Evolutionary conservation across 192 early-diverging fungal species (phyloP).

Genomic region (Geranomyces michiganensis): DNA sequence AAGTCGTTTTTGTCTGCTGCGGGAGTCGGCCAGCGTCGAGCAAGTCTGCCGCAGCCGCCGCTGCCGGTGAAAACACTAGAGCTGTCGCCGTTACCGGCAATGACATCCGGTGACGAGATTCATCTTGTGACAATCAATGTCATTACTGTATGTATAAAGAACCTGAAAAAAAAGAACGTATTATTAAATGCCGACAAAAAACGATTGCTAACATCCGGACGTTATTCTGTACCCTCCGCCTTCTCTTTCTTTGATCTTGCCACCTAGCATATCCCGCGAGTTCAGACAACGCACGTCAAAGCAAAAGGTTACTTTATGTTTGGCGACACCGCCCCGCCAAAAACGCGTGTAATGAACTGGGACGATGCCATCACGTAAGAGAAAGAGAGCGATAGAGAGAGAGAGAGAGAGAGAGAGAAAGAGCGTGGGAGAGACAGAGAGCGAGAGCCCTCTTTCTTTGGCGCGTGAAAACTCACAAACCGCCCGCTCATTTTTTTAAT

Average conservation of each 20-base stretch:
- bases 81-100: conserved; percentile 27
- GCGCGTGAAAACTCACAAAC: not conserved
- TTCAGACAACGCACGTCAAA: conserved; percentile 39
- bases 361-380: conserved; percentile 42
- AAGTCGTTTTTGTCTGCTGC: conserved; percentile 58
- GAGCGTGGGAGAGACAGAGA: too few species aligned
- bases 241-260: not conserved
- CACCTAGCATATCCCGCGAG: conserved; percentile 38
- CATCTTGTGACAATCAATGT: conserved; percentile 40
- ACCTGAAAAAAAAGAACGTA: too few species aligned
- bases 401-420: not conserved
- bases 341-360: conserved; percentile 39
- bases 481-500: conserved; percentile 12
- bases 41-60: conserved; percentile 34
- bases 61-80: conserved; percentile 50
- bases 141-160: conserved; percentile 34
- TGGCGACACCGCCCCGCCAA: conserved; percentile 35
- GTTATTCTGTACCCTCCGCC: not conserved
- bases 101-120: conserved; percentile 36
- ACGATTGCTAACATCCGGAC: not conserved
- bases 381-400: too few species aligned
- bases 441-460: too few species aligned
- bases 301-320: conserved; percentile 42
- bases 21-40: conserved; percentile 13
- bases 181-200: too few species aligned